phyloP scores from a whole-genome alignment of 768 basidiomycete species.

The Suillus decipiens region DNA sequence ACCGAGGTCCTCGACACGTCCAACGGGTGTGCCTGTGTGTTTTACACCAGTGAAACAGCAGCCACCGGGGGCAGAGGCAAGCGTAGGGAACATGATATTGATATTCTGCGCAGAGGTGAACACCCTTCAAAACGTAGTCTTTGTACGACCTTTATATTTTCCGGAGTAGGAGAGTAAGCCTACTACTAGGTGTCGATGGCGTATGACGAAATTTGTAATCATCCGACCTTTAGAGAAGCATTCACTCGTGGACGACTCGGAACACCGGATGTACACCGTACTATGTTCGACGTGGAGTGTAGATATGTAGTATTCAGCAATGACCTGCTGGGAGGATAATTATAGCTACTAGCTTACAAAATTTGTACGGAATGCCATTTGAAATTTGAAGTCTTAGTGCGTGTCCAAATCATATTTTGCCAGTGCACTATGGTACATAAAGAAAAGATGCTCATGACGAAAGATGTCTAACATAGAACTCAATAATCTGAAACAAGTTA shows the following conservation, averaged over 20 bases:
- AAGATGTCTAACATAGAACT: too few species aligned
- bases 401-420: too few species aligned
- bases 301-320: neutral
- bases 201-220: neutral
- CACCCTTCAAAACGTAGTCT: neutral
- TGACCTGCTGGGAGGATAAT: neutral
- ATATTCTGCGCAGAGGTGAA: neutral
- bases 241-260: neutral
- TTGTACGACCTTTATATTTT: neutral
- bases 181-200: neutral
- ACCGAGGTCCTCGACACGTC: slow-evolving; percentile 43
- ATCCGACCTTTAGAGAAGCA: neutral
- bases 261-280: neutral
- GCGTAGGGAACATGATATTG: slow-evolving; percentile 13
- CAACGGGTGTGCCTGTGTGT: slow-evolving; percentile 47
- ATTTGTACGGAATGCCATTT: too few species aligned
- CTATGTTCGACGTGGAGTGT: neutral
- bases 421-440: too few species aligned
- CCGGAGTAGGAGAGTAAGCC: neutral
- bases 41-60: slow-evolving; percentile 50
- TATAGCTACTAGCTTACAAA: too few species aligned
- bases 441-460: too few species aligned
- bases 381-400: too few species aligned
- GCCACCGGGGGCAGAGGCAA: slow-evolving; percentile 46
- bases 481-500: too few species aligned